Conservation (phyloP, 768 basidiomycete species). For the Phaeolepiota aurea region DNA sequence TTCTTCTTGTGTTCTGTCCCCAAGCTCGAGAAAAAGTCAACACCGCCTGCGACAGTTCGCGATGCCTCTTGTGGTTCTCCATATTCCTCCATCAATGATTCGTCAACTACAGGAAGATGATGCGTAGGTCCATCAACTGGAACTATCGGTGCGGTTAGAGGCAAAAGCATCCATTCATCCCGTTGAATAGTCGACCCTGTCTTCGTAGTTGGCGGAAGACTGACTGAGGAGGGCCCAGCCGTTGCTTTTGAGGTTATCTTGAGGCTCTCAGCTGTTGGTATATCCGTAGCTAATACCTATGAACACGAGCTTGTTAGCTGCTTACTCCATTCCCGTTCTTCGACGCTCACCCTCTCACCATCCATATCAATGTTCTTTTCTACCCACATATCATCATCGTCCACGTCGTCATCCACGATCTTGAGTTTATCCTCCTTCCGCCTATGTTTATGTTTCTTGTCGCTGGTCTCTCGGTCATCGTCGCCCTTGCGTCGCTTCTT, state of each 20-base stretch:
- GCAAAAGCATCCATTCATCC: slow-evolving; percentile 88
- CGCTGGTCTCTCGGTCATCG: slow-evolving; percentile 22
- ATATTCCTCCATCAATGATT: slow-evolving; percentile 59
- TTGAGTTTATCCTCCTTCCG: slow-evolving; percentile 39
- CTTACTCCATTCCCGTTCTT: too few species aligned
- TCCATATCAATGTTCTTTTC: slow-evolving; percentile 83
- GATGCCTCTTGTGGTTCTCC: slow-evolving; percentile 37
- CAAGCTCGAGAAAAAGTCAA: slow-evolving; percentile 87
- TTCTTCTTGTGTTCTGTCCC: slow-evolving; percentile 71
- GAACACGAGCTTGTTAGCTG: slow-evolving; percentile 2
- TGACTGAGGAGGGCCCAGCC: slow-evolving; percentile 30
- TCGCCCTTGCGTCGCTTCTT: slow-evolving; percentile 50
- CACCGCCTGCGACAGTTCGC: slow-evolving; percentile 45
- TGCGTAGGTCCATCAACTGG: slow-evolving; percentile 15
- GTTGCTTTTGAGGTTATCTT: slow-evolving; percentile 56
- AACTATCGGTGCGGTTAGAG: slow-evolving; percentile 21
- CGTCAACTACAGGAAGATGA: slow-evolving; percentile 23
- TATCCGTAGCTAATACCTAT: slow-evolving; percentile 61
- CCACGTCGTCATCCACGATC: slow-evolving; percentile 65
- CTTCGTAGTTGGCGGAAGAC: slow-evolving; percentile 35
- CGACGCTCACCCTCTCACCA: slow-evolving; percentile 55
- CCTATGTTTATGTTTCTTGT: slow-evolving; percentile 27
- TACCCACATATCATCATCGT: slow-evolving; percentile 75
- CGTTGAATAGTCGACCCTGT: slow-evolving; percentile 50
- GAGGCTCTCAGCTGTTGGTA: slow-evolving; percentile 70